Conservation (phyloP, 129 eudicot genomes). For the Saussurea involucrata region DNA sequence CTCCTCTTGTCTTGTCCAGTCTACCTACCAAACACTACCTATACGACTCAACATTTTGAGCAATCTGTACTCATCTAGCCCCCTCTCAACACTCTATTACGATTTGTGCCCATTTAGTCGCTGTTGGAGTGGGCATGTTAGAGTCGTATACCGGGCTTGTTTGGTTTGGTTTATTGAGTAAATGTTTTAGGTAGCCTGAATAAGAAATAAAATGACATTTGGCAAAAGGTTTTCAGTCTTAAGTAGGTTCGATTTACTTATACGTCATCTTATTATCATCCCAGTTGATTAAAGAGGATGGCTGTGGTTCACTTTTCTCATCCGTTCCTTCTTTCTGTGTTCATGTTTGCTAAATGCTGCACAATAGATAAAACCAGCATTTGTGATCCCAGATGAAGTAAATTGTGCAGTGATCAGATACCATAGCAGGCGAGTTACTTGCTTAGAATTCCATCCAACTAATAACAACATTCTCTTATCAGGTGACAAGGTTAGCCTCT, state of each 20-base stretch:
- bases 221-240: too few relatives aligned
- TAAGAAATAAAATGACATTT: too few relatives aligned
- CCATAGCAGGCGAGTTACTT: constrained; percentile 93
- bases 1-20: too few relatives aligned
- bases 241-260: not conserved
- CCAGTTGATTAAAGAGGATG: not conserved
- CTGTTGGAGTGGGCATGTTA: too few relatives aligned
- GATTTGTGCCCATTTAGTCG: too few relatives aligned
- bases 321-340: not conserved
- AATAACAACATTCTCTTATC: constrained; percentile 75
- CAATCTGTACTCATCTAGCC: too few relatives aligned
- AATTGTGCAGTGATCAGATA: constrained; percentile 85
- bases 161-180: too few relatives aligned
- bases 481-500: constrained; percentile 79
- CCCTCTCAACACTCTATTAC: too few relatives aligned
- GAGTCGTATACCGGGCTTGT: too few relatives aligned
- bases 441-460: constrained; percentile 96
- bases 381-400: constrained; percentile 82
- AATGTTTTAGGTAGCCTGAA: not conserved
- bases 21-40: too few relatives aligned
- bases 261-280: not conserved
- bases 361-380: constrained; percentile 66
- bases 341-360: not conserved
- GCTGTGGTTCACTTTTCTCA: not conserved
- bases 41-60: too few relatives aligned